Conservation (phyloP, 2,329 filamentous ascomycete species). For the Cordyceps javanica region DNA sequence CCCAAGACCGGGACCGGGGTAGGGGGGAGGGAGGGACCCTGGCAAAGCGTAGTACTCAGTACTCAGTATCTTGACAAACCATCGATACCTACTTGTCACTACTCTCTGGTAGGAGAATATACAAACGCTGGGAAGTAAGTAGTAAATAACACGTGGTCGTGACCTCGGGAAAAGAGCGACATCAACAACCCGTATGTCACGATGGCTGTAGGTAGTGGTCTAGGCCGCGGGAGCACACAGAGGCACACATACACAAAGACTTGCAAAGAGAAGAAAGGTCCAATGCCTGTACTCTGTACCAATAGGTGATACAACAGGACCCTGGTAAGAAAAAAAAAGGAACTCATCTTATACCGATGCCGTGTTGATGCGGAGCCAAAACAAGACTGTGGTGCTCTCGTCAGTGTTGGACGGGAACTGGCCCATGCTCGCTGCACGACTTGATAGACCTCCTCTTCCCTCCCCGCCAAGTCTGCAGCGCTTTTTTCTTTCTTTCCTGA, state of each 20-base stretch:
- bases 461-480: slow-evolving; percentile 10
- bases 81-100: too few relatives aligned
- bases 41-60: too few relatives aligned
- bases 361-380: slow-evolving; percentile 12
- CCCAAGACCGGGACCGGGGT: slow-evolving; percentile 1
- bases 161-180: neutral
- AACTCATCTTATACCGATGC: neutral
- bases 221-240: neutral
- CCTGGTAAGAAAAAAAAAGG: neutral
- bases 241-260: too few relatives aligned
- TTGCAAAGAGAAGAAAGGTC: neutral
- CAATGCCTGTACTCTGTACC: neutral
- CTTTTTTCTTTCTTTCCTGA: neutral
- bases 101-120: too few relatives aligned
- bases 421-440: slow-evolving; percentile 8
- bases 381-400: neutral
- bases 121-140: too few relatives aligned
- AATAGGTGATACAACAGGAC: neutral
- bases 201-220: neutral
- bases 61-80: too few relatives aligned
- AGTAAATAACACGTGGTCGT: too few relatives aligned
- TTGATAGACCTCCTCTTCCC: slow-evolving; percentile 9
- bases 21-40: neutral
- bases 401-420: neutral
- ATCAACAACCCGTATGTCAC: neutral